These are phyloP conservation scores for Parasitella parasitica DNA, from an alignment of 371 early-diverging fungal genomes.

Conservation along the genomic window DNA sequence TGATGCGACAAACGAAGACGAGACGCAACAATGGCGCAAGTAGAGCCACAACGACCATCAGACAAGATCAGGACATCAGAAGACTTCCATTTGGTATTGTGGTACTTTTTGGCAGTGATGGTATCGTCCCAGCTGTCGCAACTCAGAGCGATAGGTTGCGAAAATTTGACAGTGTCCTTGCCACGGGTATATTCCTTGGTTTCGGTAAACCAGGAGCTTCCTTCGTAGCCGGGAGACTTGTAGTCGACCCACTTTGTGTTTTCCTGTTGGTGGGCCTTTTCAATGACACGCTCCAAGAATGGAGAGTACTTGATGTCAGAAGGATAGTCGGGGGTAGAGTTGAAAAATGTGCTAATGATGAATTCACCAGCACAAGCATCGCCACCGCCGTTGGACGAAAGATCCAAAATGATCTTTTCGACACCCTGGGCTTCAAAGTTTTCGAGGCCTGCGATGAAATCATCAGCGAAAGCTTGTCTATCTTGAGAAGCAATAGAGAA, in stretches of 20 bases:
- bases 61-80: conserved; percentile 44
- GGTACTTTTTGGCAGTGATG: conserved; percentile 15
- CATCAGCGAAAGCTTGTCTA: conserved; percentile 35
- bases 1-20: conserved; percentile 49
- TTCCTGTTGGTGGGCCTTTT: conserved; percentile 35
- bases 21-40: conserved; percentile 54
- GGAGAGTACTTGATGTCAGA: conserved; percentile 50
- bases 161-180: conserved; percentile 31
- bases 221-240: conserved; percentile 14
- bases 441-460: conserved; percentile 35
- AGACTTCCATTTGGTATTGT: conserved; percentile 38
- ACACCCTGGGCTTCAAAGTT: conserved; percentile 40
- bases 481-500: conserved; percentile 44
- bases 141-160: conserved; percentile 35
- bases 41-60: conserved; percentile 53
- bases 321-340: conserved; percentile 43
- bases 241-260: conserved; percentile 51
- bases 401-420: conserved; percentile 48
- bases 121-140: conserved; percentile 25
- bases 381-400: conserved; percentile 52
- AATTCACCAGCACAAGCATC: conserved; percentile 57
- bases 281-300: conserved; percentile 44
- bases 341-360: conserved; percentile 45
- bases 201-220: conserved; percentile 36
- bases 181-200: conserved; percentile 39